Evolutionary conservation across 306 rosid genomes (phyloP), one percentile per base, ranked within the genome.

Genomic region (Rubus idaeus): DNA sequence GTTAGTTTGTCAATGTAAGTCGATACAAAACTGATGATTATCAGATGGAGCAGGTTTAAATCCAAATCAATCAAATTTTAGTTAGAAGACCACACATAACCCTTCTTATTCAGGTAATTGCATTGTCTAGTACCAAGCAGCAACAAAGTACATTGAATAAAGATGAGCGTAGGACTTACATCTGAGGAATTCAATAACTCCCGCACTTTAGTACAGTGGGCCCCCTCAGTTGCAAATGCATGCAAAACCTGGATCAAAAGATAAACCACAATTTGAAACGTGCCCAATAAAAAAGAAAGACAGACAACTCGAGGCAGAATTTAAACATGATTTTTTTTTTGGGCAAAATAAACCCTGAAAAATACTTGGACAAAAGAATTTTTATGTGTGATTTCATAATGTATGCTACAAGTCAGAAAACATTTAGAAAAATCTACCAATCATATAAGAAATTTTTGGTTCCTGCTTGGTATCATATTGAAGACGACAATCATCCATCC

Each of bases 211-310:
- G 90, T 87, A 75, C 99, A 95, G 83, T 95, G 96, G 68, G 99
- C 99, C 58, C 99, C 99, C 83, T 95, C 99, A 1, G 99, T 88
- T n/a, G 99, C 99, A 75, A 95, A 95, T 63, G 99, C 99, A 68
- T 95, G 97, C 92, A 95, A 83, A 60, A 95, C 99, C 99, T 95
- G 93, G 58, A 89, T 77, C 73, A 71, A 6, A n/a, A 78, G 65
- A 64, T 73, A 55, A 83, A 73, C 10, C 44, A 30, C 55, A 73
- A 52, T 74, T 30, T 73, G 78, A 77, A 69, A 50, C 35, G 64
- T 7, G 21, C 21, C 17, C 66, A 16, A n/a, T 16, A 12, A 23
- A 18, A 23, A 45, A 50, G 55, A 67, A 75, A 60, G 69, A 71
- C 26, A 8, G 62, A 42, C 23, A 74, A 40, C n/a, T 42, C 39